phyloP scores from a whole-genome alignment of 2,329 filamentous ascomycete genomes.

The Colletotrichum trifolii region DNA sequence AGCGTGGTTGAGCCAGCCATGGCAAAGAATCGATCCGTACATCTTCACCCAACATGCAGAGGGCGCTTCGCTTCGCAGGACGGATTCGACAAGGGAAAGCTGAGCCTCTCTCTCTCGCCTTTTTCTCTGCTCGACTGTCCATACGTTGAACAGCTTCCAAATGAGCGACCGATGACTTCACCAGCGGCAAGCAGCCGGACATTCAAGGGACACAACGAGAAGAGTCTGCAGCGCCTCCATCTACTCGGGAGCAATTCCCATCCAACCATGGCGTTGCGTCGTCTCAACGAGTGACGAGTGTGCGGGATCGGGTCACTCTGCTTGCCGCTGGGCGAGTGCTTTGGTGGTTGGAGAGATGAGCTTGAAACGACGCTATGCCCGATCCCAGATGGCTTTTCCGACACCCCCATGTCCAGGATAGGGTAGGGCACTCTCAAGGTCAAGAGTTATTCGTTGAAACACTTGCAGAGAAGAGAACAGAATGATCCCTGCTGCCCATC shows the following conservation, averaged over 20 bases:
- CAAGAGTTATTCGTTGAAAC: background rate
- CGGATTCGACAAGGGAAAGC: no score
- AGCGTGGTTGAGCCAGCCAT: background rate
- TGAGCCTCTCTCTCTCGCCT: no score
- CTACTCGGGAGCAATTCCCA: conserved; percentile 16
- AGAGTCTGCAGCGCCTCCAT: conserved; percentile 24
- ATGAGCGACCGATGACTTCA: no score
- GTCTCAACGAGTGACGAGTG: conserved; percentile 17
- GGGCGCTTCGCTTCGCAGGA: no score
- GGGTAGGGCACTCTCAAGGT: background rate
- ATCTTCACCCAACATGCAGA: background rate
- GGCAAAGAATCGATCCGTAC: background rate
- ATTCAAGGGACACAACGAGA: conserved; percentile 17
- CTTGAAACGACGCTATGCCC: conserved; percentile 36
- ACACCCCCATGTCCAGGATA: conserved; percentile 3
- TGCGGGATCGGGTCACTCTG: conserved; percentile 22
- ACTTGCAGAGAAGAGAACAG: background rate
- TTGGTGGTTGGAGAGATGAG: conserved; percentile 22
- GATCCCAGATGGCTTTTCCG: conserved; percentile 18
- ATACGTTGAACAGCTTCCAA: no score
- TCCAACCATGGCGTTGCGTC: conserved; percentile 23
- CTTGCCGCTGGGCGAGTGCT: conserved; percentile 5
- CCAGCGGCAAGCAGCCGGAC: background rate
- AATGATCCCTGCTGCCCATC: conserved; percentile 30
- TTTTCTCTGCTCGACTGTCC: no score